Evolutionary conservation across 148 eudicot genomes (phyloP), one percentile per base, ranked within the genome.

Genomic region (Chenopodium formosanum): DNA sequence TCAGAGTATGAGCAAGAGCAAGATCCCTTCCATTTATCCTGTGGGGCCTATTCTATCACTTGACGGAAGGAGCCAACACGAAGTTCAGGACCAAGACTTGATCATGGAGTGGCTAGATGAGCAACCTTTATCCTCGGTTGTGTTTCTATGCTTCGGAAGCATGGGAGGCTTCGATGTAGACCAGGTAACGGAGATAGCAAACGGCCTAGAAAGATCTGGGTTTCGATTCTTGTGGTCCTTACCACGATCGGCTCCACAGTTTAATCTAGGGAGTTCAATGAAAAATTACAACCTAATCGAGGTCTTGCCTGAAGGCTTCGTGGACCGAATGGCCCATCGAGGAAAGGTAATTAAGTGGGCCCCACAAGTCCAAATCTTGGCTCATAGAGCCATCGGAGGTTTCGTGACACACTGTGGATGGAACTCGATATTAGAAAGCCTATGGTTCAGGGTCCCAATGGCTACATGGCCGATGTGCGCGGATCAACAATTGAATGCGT

Each of bases 361-460:
- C 22, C 86, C 91, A 13, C 90, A 89, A 62, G 89, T 84, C 13
- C 69, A 62, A 2, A 37, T 90, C 9, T 63, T 90, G 16, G 82
- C 83, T 37, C 92, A 90, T 78, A 66, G 20, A 1, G 80, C 90
- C 0, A 23, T 85, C 0, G 90, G 89, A 2, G 90, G 90, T 12
- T 90, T 90, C 16, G 87, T 84, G 73, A 87, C 91, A 16, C 90
- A 89, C 31, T 89, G 91, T 58, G 93, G 90, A 3, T 90, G 92
- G 92, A 88, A 90, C 75, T 90, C 92, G 32, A 87, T 73, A 7
- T 29, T 90, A 23, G 90, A 90, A 66, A 89, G 89, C 14, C 0
- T 90, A 27, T 87, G 85, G 89, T 83, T 74, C 22, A 85, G 90
- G 5, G 88, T 88, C 2, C 90, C 91, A 1, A 70, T 90, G 4